A percentile compares a stretch with the other conserved stretches of the same genome.
phyloP scores from a whole-genome alignment of 2,329 filamentous ascomycete genomes.

The Paraconiothyrium brasiliense region DNA sequence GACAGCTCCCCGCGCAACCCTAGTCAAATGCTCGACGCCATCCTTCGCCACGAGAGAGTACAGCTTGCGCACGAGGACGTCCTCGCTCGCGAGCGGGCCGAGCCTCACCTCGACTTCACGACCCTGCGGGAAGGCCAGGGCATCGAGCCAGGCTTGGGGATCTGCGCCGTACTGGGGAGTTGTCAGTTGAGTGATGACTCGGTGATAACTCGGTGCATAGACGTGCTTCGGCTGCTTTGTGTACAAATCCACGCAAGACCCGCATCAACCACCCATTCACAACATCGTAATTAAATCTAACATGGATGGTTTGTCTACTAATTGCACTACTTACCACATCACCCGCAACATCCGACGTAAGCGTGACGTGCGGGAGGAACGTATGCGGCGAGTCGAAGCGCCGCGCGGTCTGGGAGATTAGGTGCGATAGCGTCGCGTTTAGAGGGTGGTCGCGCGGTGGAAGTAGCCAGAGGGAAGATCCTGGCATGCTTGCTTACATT shows the following conservation, averaged over 20 bases:
- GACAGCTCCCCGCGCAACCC: slow-evolving; percentile 37
- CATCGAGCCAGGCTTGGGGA: slow-evolving; percentile 51
- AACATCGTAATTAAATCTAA: too few species aligned
- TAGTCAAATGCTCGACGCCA: slow-evolving; percentile 28
- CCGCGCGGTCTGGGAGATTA: slow-evolving; percentile 47
- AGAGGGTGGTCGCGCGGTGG: slow-evolving; percentile 48
- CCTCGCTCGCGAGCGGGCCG: slow-evolving; percentile 43
- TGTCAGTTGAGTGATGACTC: not conserved
- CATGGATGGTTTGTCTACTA: too few species aligned
- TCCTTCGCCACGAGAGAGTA: slow-evolving; percentile 48
- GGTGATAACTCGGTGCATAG: too few species aligned
- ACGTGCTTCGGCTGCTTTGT: too few species aligned
- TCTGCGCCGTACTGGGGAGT: slow-evolving; percentile 21
- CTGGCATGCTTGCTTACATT: slow-evolving; percentile 41
- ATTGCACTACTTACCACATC: slow-evolving; percentile 15
- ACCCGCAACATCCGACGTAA: slow-evolving; percentile 49
- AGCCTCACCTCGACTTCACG: slow-evolving; percentile 32
- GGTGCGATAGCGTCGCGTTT: slow-evolving; percentile 36
- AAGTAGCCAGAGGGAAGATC: slow-evolving; percentile 56
- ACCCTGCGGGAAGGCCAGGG: slow-evolving; percentile 34
- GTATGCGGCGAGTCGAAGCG: slow-evolving; percentile 48
- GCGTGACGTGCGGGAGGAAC: slow-evolving; percentile 55
- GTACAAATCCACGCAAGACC: too few species aligned
- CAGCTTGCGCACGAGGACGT: slow-evolving; percentile 52
- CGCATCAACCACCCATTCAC: too few species aligned